Conservation (phyloP, 1,284 basidiomycete genomes). For the Coniophora puteana region DNA sequence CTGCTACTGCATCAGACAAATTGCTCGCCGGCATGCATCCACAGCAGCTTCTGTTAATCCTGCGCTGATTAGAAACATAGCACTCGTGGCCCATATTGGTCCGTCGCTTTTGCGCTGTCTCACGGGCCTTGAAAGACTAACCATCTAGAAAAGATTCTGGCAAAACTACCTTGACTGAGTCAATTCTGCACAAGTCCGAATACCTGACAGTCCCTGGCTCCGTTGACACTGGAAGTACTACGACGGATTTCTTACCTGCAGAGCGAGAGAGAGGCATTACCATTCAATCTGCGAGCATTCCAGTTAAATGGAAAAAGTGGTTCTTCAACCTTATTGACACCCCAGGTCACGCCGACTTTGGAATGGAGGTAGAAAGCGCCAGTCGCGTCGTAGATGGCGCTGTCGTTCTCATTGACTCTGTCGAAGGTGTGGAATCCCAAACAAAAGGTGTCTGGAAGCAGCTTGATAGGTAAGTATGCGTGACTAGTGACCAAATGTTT, state of each 20-base stretch:
- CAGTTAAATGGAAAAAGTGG: slow-evolving; percentile 84
- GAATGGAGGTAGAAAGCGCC: slow-evolving; percentile 92
- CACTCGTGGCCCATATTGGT: slow-evolving; percentile 84
- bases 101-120: slow-evolving; percentile 14
- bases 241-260: slow-evolving; percentile 87
- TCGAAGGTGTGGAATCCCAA: slow-evolving; percentile 89
- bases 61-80: slow-evolving; percentile 65
- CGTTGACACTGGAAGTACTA: slow-evolving; percentile 87
- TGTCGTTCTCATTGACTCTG: slow-evolving; percentile 83
- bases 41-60: slow-evolving; percentile 21
- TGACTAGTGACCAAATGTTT: not conserved
- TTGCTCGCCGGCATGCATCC: not conserved
- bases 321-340: slow-evolving; percentile 88
- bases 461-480: slow-evolving; percentile 63
- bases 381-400: slow-evolving; percentile 89
- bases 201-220: slow-evolving; percentile 75
- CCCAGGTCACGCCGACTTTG: slow-evolving; percentile 91
- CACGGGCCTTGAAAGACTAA: slow-evolving; percentile 19
- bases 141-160: slow-evolving; percentile 65
- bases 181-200: slow-evolving; percentile 73
- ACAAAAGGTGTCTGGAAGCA: slow-evolving; percentile 88
- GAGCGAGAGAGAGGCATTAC: slow-evolving; percentile 90
- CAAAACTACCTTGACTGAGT: slow-evolving; percentile 89
- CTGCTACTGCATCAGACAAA: no score
- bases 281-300: slow-evolving; percentile 89